Evolutionary conservation across 2,329 filamentous ascomycete genomes (phyloP).

Genomic region (Botrytis tulipae): DNA sequence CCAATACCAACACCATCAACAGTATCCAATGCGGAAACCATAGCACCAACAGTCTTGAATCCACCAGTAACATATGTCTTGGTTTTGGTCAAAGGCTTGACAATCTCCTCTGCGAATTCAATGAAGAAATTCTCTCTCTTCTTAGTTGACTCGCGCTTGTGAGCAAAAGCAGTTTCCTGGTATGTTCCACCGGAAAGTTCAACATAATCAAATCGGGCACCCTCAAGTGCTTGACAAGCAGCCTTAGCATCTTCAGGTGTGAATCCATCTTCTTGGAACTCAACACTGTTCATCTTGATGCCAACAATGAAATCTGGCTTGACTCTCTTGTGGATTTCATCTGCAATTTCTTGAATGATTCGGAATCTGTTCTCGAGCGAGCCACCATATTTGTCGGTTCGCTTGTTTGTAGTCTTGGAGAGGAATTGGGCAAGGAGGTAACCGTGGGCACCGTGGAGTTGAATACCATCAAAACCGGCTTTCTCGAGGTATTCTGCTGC

Average conservation of each 20-base stretch:
- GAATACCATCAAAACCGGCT: constrained; percentile 56
- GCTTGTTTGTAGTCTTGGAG: constrained; percentile 33
- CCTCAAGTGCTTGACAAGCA: constrained; percentile 51
- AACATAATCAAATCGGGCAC: constrained; percentile 59
- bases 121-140: constrained; percentile 67
- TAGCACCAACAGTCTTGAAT: constrained; percentile 54
- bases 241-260: constrained; percentile 57
- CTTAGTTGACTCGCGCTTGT: constrained; percentile 41
- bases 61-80: constrained; percentile 57
- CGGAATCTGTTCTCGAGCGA: constrained; percentile 40
- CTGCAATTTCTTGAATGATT: constrained; percentile 54
- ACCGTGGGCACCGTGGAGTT: constrained; percentile 38
- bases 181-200: constrained; percentile 66
- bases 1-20: constrained; percentile 51
- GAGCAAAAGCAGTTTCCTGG: constrained; percentile 46
- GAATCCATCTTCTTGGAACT: constrained; percentile 55
- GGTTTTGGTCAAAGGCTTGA: constrained; percentile 46
- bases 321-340: constrained; percentile 52
- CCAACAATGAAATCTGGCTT: constrained; percentile 48
- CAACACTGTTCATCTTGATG: constrained; percentile 58
- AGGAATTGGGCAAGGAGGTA: constrained; percentile 39
- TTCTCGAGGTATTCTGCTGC: constrained; percentile 60
- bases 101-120: constrained; percentile 57
- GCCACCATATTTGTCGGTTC: constrained; percentile 38
- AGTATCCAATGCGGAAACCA: constrained; percentile 45